phyloP scores from a whole-genome alignment of 2,329 filamentous ascomycete genomes.

The Alternaria alternata region DNA sequence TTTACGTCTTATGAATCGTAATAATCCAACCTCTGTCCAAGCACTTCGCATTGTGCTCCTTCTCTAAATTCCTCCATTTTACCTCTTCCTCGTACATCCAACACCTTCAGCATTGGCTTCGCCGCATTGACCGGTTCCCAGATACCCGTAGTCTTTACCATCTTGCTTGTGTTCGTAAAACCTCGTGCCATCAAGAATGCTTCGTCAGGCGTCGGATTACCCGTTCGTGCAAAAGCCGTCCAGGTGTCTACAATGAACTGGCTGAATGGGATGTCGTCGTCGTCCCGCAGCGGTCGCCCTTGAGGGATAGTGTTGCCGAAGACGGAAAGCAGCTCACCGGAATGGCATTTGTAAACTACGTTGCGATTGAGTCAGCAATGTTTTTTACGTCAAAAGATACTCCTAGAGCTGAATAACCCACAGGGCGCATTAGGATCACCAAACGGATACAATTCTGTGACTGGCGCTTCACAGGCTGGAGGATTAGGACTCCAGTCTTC shows the following conservation, averaged over 20 bases:
- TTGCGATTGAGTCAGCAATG: background rate
- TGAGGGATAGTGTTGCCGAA: background rate
- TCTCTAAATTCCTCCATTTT: background rate
- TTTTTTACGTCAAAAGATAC: background rate
- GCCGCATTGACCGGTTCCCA: background rate
- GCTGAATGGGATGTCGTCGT: background rate
- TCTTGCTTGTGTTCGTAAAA: background rate
- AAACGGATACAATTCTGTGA: slow-evolving; percentile 29
- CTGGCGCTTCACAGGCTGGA: slow-evolving; percentile 47
- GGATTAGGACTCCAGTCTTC: slow-evolving; percentile 38
- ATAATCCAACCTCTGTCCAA: background rate
- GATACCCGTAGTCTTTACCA: background rate
- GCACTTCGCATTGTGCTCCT: background rate
- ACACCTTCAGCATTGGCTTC: background rate
- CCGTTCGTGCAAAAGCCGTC: background rate
- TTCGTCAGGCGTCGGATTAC: slow-evolving; percentile 11
- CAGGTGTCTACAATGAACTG: background rate
- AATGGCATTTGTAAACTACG: background rate
- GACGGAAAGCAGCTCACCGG: background rate
- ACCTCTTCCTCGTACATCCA: background rate
- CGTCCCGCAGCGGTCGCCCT: background rate
- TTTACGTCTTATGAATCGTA: background rate
- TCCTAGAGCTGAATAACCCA: background rate
- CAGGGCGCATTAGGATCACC: slow-evolving; percentile 33
- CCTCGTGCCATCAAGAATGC: background rate